Evolutionary conservation across 352 stramenopile species (phyloP).

Genomic region (Globisporangium spiculum): DNA sequence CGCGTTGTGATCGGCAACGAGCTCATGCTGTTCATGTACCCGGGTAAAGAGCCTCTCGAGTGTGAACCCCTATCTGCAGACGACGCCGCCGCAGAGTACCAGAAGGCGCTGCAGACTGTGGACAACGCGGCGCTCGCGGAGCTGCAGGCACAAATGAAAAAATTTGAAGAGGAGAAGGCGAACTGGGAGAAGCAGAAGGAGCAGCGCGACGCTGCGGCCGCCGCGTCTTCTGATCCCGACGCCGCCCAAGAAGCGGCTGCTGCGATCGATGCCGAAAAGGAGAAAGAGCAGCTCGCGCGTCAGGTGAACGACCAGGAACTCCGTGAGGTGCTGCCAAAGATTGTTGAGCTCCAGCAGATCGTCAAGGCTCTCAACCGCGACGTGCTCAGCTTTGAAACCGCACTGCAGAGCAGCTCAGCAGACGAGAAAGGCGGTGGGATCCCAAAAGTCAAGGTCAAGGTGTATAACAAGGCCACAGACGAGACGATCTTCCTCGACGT

Average conservation of each 20-base stretch:
- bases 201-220: constrained; percentile 33
- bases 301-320: constrained; percentile 91
- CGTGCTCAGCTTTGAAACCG: constrained; percentile 90
- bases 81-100: constrained; percentile 85
- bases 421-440: constrained; percentile 47
- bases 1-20: constrained; percentile 86
- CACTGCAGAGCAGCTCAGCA: constrained; percentile 69
- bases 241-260: constrained; percentile 35
- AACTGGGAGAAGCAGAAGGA: constrained; percentile 86
- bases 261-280: constrained; percentile 36
- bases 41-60: constrained; percentile 36
- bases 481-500: constrained; percentile 92
- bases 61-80: constrained; percentile 71
- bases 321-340: constrained; percentile 90
- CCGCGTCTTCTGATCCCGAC: constrained; percentile 15
- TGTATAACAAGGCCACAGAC: constrained; percentile 85
- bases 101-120: constrained; percentile 75
- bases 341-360: constrained; percentile 90
- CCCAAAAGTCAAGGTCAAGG: constrained; percentile 90
- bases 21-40: constrained; percentile 82
- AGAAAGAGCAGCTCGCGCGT: constrained; percentile 64
- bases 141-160: constrained; percentile 88
- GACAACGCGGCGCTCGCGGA: constrained; percentile 73
- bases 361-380: constrained; percentile 89
- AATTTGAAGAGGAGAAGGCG: constrained; percentile 87